A percentile compares a stretch with the other conserved stretches of the same genome.
Conservation (phyloP, 2,329 filamentous ascomycete species). For the Phaeoacremonium minimum region DNA sequence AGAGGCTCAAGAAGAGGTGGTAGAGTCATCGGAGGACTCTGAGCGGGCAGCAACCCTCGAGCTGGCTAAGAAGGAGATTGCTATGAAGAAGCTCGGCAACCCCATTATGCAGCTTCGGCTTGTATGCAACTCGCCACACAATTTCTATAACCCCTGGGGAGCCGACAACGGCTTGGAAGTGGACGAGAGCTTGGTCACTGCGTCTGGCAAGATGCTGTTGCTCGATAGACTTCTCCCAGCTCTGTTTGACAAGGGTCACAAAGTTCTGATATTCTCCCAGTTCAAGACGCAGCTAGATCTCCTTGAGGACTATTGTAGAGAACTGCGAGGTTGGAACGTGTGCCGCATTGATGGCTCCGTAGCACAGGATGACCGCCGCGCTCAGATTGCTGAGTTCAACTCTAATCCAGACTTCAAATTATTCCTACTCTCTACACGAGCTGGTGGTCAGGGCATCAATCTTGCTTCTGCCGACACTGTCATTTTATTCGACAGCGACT, state of each 20-base stretch:
- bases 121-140: constrained; percentile 90
- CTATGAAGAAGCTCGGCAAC: constrained; percentile 88
- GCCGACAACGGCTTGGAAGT: constrained; percentile 52
- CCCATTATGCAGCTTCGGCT: constrained; percentile 87
- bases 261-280: constrained; percentile 93
- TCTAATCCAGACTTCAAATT: constrained; percentile 61
- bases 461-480: constrained; percentile 89
- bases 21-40: constrained; percentile 52
- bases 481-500: constrained; percentile 82
- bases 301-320: constrained; percentile 76
- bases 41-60: constrained; percentile 66
- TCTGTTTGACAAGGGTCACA: constrained; percentile 72
- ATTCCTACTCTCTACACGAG: constrained; percentile 85
- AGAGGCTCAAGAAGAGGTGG: constrained; percentile 28
- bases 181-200: constrained; percentile 78
- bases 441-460: constrained; percentile 94
- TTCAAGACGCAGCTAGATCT: constrained; percentile 95
- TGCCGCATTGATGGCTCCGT: constrained; percentile 92
- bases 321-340: constrained; percentile 73
- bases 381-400: constrained; percentile 73
- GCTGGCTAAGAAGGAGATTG: constrained; percentile 82
- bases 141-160: constrained; percentile 91
- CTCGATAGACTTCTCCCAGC: constrained; percentile 79
- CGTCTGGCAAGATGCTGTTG: constrained; percentile 93
- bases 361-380: constrained; percentile 64